Conservation (phyloP, 139 green algal genomes). For the Chlorella sorokiniana region DNA sequence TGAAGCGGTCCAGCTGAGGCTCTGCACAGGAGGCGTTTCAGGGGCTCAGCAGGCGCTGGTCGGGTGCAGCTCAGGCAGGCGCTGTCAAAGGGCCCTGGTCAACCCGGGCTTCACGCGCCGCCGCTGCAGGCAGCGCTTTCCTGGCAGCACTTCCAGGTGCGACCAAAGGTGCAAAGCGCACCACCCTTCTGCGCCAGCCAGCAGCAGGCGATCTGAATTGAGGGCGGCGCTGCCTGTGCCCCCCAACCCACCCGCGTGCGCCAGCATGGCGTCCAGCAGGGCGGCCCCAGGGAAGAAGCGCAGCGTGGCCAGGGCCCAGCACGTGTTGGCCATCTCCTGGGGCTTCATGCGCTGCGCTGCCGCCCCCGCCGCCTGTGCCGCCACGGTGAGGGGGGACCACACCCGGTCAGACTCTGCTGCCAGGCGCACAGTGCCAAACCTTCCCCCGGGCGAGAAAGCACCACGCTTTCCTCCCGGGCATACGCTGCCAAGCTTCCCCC, state of each 20-base stretch:
- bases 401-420: too few species aligned
- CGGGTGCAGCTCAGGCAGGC: too few species aligned
- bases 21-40: background rate
- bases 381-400: background rate
- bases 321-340: constrained; percentile 56
- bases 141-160: background rate
- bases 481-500: too few species aligned
- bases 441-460: too few species aligned
- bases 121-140: too few species aligned
- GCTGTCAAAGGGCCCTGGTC: too few species aligned
- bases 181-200: background rate
- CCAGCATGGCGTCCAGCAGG: constrained; percentile 21
- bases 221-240: background rate
- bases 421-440: too few species aligned
- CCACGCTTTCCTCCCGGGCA: too few species aligned
- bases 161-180: background rate
- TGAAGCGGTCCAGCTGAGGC: constrained; percentile 6
- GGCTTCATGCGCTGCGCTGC: constrained; percentile 39
- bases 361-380: background rate
- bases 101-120: too few species aligned
- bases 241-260: background rate
- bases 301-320: constrained; percentile 49
- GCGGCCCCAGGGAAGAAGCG: constrained; percentile 32
- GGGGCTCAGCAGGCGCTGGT: background rate
- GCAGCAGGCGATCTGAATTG: too few species aligned